These are phyloP conservation scores for Chaetomium sp. DNA, from an alignment of 2,329 filamentous ascomycete species.

Conservation along the genomic window DNA sequence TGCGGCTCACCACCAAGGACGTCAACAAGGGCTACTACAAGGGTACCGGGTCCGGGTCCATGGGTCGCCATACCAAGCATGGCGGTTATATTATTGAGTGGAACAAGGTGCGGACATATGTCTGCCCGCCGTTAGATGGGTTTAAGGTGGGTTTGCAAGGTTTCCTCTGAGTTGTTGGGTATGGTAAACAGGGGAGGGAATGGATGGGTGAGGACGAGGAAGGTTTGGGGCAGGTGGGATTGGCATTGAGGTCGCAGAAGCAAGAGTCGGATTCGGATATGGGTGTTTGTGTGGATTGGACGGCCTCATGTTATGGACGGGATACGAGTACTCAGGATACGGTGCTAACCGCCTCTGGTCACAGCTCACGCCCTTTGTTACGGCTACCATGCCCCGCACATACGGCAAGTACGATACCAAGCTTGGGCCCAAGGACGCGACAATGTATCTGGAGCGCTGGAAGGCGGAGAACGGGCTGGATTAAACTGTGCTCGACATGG, in stretches of 20 bases:
- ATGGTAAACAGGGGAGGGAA: neutral
- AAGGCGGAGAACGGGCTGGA: constrained; percentile 61
- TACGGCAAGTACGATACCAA: constrained; percentile 48
- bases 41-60: constrained; percentile 80
- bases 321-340: neutral
- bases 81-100: constrained; percentile 82
- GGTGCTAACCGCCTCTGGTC: neutral
- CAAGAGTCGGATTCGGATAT: too few relatives aligned
- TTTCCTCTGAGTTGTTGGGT: neutral
- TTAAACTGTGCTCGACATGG: constrained; percentile 27
- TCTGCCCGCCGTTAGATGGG: constrained; percentile 63
- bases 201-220: neutral
- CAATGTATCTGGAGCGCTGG: constrained; percentile 58
- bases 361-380: constrained; percentile 76
- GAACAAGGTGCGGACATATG: constrained; percentile 84
- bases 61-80: constrained; percentile 76
- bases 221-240: too few relatives aligned
- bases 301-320: neutral
- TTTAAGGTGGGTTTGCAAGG: constrained; percentile 57
- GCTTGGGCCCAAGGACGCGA: constrained; percentile 52
- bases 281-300: neutral
- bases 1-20: constrained; percentile 84
- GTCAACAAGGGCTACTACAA: constrained; percentile 95
- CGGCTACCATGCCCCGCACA: constrained; percentile 47
- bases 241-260: too few relatives aligned